Evolutionary conservation across 2,329 filamentous ascomycete species (phyloP).

Genomic region (Cadophora sp.): DNA sequence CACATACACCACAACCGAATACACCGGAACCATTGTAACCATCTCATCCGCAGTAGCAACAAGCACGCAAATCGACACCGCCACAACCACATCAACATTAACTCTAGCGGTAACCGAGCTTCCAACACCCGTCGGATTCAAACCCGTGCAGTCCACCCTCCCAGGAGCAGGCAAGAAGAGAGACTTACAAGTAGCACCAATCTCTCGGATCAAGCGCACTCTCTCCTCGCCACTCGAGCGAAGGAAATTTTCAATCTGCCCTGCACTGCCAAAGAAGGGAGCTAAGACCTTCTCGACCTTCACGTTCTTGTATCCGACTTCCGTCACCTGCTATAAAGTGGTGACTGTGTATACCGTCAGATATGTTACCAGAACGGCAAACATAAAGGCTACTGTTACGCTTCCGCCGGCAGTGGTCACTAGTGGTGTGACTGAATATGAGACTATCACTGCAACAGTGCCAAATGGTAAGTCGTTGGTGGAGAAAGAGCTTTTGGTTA

Average conservation of each 20-base stretch:
- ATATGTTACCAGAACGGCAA: constrained; percentile 7
- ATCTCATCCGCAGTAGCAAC: constrained; percentile 9
- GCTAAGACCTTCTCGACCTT: neutral
- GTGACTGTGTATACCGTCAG: constrained; percentile 1
- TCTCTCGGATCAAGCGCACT: constrained; percentile 4
- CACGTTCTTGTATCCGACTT: neutral
- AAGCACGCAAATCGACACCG: neutral
- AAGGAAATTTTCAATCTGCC: constrained; percentile 4
- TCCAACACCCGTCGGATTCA: constrained; percentile 2
- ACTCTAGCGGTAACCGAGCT: neutral
- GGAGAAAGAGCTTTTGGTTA: neutral
- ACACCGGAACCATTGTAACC: constrained; percentile 6
- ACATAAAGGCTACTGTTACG: neutral
- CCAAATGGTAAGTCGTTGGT: constrained; percentile 4
- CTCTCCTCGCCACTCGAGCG: neutral
- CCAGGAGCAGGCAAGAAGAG: constrained; percentile 11
- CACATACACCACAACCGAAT: constrained; percentile 8
- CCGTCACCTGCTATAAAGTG: constrained; percentile 12
- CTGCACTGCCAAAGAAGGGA: constrained; percentile 7
- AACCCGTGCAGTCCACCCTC: constrained; percentile 7
- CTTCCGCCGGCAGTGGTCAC: neutral
- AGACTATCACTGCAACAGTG: constrained; percentile 8
- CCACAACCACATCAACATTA: neutral
- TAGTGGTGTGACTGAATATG: neutral
- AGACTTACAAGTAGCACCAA: neutral